A percentile compares a stretch with the other conserved stretches of the same genome.
These are phyloP conservation scores for Blastobotrys petasosporus DNA, from an alignment of 1,139 yeast genomes.

Conservation along the genomic window DNA sequence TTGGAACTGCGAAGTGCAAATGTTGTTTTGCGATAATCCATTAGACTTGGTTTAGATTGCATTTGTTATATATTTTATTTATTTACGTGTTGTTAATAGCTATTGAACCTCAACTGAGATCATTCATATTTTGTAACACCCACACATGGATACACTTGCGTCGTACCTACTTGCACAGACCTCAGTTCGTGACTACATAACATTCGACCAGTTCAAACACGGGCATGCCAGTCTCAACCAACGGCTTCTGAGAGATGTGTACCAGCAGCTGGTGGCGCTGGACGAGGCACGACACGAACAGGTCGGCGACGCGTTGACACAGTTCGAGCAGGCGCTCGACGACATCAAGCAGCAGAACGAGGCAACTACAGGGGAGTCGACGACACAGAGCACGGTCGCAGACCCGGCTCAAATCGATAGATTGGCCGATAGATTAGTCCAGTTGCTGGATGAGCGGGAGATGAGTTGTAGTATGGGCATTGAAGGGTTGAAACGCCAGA, in stretches of 20 bases:
- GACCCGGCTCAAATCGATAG: constrained; percentile 11
- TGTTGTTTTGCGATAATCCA: constrained; percentile 56
- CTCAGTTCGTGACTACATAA: constrained; percentile 17
- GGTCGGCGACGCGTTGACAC: constrained; percentile 13
- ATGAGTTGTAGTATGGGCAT: constrained; percentile 4
- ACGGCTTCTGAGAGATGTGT: constrained; percentile 10
- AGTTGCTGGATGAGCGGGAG: constrained; percentile 8
- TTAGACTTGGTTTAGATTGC: not conserved
- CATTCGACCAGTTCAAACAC: constrained; percentile 15
- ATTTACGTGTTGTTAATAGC: not conserved
- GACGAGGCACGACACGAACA: constrained; percentile 15
- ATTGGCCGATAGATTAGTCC: constrained; percentile 10
- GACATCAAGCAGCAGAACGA: not conserved
- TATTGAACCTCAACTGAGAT: no score
- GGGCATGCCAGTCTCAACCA: constrained; percentile 13
- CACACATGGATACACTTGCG: constrained; percentile 11
- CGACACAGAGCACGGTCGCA: not conserved
- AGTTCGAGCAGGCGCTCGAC: constrained; percentile 11
- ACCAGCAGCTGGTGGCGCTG: constrained; percentile 14
- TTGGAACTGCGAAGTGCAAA: constrained; percentile 83
- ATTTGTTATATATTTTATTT: not conserved
- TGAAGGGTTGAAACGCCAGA: not conserved
- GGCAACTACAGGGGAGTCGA: not conserved
- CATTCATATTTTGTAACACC: not conserved
- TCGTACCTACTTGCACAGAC: constrained; percentile 22